phyloP scores from a whole-genome alignment of 495 filamentous ascomycete species.

The Thozetella sp. region DNA sequence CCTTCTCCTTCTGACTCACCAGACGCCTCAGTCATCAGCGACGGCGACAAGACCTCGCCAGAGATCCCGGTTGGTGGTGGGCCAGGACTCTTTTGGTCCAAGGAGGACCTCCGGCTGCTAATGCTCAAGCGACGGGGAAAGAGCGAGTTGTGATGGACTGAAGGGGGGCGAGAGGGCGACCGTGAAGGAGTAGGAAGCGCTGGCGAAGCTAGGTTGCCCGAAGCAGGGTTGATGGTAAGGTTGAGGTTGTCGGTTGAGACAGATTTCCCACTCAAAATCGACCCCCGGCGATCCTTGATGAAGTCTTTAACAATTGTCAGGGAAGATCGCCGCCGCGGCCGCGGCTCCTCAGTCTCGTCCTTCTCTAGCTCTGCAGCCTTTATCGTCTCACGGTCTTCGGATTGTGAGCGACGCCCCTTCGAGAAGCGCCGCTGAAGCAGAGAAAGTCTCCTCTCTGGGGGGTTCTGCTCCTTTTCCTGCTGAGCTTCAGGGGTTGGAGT shows the following conservation, averaged over 20 bases:
- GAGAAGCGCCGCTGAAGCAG: constrained; percentile 38
- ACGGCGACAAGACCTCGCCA: constrained; percentile 21
- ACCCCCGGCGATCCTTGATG: constrained; percentile 50
- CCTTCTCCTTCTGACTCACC: constrained; percentile 30
- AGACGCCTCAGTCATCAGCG: constrained; percentile 27
- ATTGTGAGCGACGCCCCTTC: constrained; percentile 21
- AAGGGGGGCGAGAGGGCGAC: constrained; percentile 45
- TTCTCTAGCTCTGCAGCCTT: constrained; percentile 26
- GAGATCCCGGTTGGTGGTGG: constrained; percentile 6
- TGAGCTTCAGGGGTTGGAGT: not conserved
- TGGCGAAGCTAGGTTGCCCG: constrained; percentile 24
- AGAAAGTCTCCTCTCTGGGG: constrained; percentile 23
- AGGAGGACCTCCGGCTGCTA: constrained; percentile 45
- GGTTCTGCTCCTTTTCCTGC: constrained; percentile 12
- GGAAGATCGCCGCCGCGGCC: constrained; percentile 42
- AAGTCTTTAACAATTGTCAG: constrained; percentile 53
- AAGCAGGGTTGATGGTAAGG: constrained; percentile 20
- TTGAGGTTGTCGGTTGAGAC: constrained; percentile 39
- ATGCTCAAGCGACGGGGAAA: constrained; percentile 43
- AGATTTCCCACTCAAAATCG: constrained; percentile 30
- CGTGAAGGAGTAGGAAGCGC: constrained; percentile 20
- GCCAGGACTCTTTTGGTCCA: constrained; percentile 22
- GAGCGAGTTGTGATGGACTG: constrained; percentile 28
- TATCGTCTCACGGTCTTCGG: constrained; percentile 25
- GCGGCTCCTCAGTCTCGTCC: constrained; percentile 13